Evolutionary conservation across 2,329 filamentous ascomycete genomes (phyloP), one percentile per base, ranked within the genome.

Genomic region (Alternaria panax): DNA sequence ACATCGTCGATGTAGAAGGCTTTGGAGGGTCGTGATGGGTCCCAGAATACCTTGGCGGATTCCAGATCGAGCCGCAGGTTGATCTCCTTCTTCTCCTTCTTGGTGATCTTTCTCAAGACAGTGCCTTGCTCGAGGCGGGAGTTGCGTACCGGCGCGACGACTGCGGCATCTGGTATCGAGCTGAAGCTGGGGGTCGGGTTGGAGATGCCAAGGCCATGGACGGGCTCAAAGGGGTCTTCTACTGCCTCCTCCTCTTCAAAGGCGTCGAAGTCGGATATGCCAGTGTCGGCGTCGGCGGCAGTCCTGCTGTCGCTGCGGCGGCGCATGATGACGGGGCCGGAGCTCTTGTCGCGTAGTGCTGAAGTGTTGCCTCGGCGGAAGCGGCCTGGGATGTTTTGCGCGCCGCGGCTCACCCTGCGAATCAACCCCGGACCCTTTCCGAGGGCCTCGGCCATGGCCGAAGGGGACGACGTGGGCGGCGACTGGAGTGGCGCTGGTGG

Each of bases 1-100:
- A 99, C 94, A 75, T 98, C 93, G 72, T 99, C 95, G 63, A 99
- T 92, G 77, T 96, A 96, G 65, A 99, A 90, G 53, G 88, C 88
- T 76, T 97, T 98, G 24, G 88, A 87, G 1, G 91, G 89, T 34
- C 92, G 88, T 8, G 85, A 87, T 46, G 88, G 86, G 77, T 96
- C 91, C 94, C 94, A 98, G 25, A 86, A 90, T 24, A 99, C 91
- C 77, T 93, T 95, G 61, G 91, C 93, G 2, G 90, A 87, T 71
- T 94, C 90, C 24, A 90, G 85, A 70, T 98, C 92, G 24, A 98
- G 87, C 52, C 90, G 87, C 69, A 97, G 88, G 25, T 85, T 86
- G 74, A 95, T 92, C 54, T 85, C 82, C 64, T 89, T 88, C 67
- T 85, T 89, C 76, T 87, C 89, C 73, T 94, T 95, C 80, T 92